These are phyloP conservation scores for Panicum miliaceum DNA, from an alignment of 176 grass and related monocot species.

Conservation along the genomic window DNA sequence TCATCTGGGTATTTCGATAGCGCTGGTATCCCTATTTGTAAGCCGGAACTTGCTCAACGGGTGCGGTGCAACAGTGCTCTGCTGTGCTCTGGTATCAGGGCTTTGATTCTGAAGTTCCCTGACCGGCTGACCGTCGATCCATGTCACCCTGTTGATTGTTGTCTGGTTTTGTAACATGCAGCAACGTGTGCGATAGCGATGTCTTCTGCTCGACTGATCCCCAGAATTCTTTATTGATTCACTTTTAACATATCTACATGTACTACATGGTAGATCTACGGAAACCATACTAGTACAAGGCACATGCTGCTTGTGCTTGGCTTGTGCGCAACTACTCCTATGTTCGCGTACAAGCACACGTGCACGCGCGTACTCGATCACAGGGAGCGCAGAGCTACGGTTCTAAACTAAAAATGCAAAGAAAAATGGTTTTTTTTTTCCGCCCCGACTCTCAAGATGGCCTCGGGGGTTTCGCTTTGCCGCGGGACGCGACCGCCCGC, in stretches of 20 bases:
- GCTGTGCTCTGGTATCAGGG: too few species aligned
- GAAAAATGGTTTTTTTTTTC: background rate
- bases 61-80: too few species aligned
- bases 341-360: background rate
- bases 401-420: background rate
- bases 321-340: background rate
- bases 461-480: slow-evolving; percentile 27
- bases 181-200: background rate
- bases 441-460: slow-evolving; percentile 34
- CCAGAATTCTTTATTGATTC: background rate
- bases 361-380: background rate
- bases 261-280: background rate
- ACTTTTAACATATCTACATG: background rate
- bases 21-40: background rate
- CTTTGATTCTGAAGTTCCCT: too few species aligned
- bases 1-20: background rate
- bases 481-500: slow-evolving; percentile 42
- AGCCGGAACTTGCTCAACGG: too few species aligned
- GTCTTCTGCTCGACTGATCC: background rate
- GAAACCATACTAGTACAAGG: background rate
- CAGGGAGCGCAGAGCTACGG: background rate
- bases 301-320: background rate
- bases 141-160: too few species aligned
- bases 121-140: too few species aligned
- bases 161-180: too few species aligned